phyloP scores from a whole-genome alignment of 352 stramenopile species.

The Pythium oligandrum region DNA sequence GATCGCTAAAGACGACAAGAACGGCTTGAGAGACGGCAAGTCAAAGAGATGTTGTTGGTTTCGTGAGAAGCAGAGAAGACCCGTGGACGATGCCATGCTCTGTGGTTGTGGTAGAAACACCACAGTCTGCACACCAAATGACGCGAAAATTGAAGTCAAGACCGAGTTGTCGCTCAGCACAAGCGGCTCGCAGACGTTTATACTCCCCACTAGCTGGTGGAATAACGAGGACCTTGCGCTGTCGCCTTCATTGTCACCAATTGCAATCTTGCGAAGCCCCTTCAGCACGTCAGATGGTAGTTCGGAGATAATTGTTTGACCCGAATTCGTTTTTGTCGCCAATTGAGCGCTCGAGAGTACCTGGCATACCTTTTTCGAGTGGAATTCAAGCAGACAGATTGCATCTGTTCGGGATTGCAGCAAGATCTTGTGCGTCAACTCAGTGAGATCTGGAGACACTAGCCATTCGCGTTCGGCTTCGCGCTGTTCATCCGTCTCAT shows the following conservation, averaged over 20 bases:
- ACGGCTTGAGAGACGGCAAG: slow-evolving; percentile 37
- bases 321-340: slow-evolving; percentile 3
- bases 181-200: slow-evolving; percentile 24
- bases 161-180: slow-evolving; percentile 33
- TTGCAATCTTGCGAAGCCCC: no score
- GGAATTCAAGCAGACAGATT: slow-evolving; percentile 44
- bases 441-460: slow-evolving; percentile 26
- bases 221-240: no score
- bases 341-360: neutral
- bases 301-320: neutral
- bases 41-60: slow-evolving; percentile 12
- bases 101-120: slow-evolving; percentile 50
- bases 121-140: slow-evolving; percentile 17
- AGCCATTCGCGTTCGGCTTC: slow-evolving; percentile 18
- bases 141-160: slow-evolving; percentile 19
- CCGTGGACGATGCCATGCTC: slow-evolving; percentile 29
- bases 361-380: slow-evolving; percentile 22
- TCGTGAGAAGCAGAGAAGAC: slow-evolving; percentile 38
- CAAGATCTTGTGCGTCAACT: slow-evolving; percentile 27
- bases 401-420: slow-evolving; percentile 22
- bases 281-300: no score
- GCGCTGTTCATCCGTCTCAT: neutral
- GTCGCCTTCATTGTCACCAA: no score
- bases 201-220: slow-evolving; percentile 13
- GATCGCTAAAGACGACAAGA: slow-evolving; percentile 38